These are phyloP conservation scores for Pleurotus citrinopileatus DNA, from an alignment of 768 basidiomycete species.

Conservation along the genomic window DNA sequence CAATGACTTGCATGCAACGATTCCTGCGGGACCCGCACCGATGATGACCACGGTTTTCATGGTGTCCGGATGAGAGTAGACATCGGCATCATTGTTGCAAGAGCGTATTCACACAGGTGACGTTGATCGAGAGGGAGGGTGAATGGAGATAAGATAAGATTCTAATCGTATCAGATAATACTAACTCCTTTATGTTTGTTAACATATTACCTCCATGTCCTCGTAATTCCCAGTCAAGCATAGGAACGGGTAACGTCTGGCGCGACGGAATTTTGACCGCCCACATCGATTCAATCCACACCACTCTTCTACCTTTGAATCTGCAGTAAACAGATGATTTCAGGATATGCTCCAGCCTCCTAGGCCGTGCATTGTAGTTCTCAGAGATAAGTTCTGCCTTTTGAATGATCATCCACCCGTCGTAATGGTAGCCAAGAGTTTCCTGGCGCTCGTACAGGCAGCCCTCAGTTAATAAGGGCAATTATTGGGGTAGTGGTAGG, in stretches of 20 bases:
- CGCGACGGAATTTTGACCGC: too few relatives aligned
- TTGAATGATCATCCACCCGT: background rate
- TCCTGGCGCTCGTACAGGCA: constrained; percentile 11
- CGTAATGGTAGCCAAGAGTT: background rate
- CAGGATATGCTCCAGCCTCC: too few relatives aligned
- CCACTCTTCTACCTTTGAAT: too few relatives aligned
- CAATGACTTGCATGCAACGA: constrained; percentile 48
- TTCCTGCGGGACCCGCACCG: constrained; percentile 48
- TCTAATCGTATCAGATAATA: background rate
- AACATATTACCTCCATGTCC: too few relatives aligned
- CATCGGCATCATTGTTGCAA: too few relatives aligned
- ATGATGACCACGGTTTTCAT: constrained; percentile 33
- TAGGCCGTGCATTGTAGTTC: background rate
- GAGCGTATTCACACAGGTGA: too few relatives aligned
- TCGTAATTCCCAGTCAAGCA: too few relatives aligned
- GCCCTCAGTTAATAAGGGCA: constrained; percentile 20
- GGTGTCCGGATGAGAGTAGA: background rate
- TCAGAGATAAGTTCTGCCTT: background rate
- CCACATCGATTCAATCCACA: too few relatives aligned
- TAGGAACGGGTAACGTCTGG: too few relatives aligned
- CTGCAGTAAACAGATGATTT: too few relatives aligned
- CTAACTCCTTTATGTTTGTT: background rate
- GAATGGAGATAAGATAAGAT: background rate
- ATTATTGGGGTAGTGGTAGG: constrained; percentile 22
- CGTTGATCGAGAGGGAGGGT: too few relatives aligned